These are phyloP conservation scores for Ganoderma boninense DNA, from an alignment of 1,284 basidiomycete genomes.

Conservation along the genomic window DNA sequence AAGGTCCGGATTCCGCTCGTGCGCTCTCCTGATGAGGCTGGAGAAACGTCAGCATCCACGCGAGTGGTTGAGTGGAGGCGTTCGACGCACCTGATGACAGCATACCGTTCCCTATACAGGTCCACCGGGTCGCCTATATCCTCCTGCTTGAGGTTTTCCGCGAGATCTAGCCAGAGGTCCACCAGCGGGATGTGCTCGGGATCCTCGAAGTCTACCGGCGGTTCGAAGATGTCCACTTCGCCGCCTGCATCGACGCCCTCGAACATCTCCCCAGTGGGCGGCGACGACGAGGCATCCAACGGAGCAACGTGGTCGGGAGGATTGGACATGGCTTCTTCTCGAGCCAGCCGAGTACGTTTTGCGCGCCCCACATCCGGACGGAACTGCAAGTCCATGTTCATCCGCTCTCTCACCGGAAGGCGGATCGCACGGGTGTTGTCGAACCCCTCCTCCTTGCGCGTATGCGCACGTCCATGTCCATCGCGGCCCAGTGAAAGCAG, in stretches of 20 bases:
- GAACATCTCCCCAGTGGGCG: too few species aligned
- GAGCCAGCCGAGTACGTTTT: neutral
- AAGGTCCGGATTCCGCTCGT: neutral
- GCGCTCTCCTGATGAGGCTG: neutral
- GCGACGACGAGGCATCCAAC: neutral
- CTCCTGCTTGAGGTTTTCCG: conserved; percentile 5
- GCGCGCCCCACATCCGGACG: neutral
- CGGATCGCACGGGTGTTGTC: neutral
- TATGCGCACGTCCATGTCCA: too few species aligned
- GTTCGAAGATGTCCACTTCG: neutral
- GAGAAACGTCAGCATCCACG: neutral
- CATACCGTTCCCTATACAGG: conserved; percentile 1
- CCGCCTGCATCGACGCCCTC: neutral
- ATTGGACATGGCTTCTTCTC: neutral
- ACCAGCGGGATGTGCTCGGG: conserved; percentile 1
- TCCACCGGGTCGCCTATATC: neutral
- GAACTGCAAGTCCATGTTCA: neutral
- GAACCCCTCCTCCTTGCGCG: too few species aligned
- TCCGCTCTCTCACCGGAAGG: neutral
- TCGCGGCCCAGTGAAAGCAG: too few species aligned
- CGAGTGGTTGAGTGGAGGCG: too few species aligned
- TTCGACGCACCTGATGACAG: conserved; percentile 1
- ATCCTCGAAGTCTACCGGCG: neutral
- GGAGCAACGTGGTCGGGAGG: neutral
- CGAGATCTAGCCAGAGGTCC: conserved; percentile 1